These are phyloP conservation scores for Amanita brunnescens DNA, from an alignment of 768 basidiomycete species.

Conservation along the genomic window DNA sequence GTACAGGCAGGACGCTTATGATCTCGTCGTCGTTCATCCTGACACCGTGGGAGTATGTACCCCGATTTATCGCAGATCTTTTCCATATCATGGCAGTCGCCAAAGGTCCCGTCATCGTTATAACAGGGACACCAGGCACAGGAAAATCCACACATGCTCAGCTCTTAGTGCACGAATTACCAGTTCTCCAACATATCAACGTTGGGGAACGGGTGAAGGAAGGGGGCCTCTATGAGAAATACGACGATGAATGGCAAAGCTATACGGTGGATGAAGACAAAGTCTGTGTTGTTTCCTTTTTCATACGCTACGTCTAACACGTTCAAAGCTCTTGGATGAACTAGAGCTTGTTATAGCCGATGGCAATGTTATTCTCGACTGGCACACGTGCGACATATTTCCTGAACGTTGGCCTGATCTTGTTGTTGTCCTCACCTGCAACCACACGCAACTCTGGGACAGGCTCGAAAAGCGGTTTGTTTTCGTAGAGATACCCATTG, in stretches of 20 bases:
- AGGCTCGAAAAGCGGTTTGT: slow-evolving; percentile 82
- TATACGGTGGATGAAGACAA: slow-evolving; percentile 96
- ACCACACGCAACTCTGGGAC: slow-evolving; percentile 84
- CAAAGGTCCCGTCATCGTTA: slow-evolving; percentile 60
- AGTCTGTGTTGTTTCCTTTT: slow-evolving; percentile 33
- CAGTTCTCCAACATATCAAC: slow-evolving; percentile 77
- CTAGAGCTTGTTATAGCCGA: slow-evolving; percentile 60
- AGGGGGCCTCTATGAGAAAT: slow-evolving; percentile 70
- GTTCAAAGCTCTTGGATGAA: slow-evolving; percentile 71
- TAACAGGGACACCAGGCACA: slow-evolving; percentile 92
- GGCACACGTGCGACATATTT: slow-evolving; percentile 91
- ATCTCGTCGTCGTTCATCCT: slow-evolving; percentile 43
- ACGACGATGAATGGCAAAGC: slow-evolving; percentile 91
- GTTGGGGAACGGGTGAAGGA: slow-evolving; percentile 88
- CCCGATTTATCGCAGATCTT: neutral
- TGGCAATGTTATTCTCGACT: slow-evolving; percentile 85
- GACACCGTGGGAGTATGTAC: neutral
- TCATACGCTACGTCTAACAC: slow-evolving; percentile 7
- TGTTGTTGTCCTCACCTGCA: slow-evolving; percentile 84
- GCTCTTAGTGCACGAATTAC: slow-evolving; percentile 58
- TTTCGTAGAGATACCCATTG: slow-evolving; percentile 1
- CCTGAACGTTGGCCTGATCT: slow-evolving; percentile 97
- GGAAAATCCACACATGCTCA: slow-evolving; percentile 93
- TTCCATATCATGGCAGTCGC: slow-evolving; percentile 3
- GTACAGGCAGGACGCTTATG: slow-evolving; percentile 62